Conservation (phyloP, 2,329 filamentous ascomycete genomes). For the Raffaelea deltoideospora region DNA sequence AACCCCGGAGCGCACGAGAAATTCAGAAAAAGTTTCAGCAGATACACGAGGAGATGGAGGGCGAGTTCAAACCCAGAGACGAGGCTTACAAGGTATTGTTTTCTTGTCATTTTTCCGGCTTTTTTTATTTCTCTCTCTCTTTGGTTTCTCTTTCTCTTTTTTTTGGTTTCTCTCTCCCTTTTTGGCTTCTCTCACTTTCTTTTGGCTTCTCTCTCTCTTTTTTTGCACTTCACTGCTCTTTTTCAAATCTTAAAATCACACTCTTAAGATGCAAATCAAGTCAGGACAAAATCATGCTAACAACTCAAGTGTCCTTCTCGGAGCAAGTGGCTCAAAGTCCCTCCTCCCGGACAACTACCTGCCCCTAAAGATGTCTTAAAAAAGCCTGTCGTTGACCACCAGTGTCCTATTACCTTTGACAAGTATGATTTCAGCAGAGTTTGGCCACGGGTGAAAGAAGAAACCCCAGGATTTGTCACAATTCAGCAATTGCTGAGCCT, state of each 20-base stretch:
- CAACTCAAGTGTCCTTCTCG: too few relatives aligned
- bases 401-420: constrained; percentile 7
- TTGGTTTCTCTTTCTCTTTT: background rate
- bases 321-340: constrained; percentile 2
- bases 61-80: too few relatives aligned
- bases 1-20: background rate
- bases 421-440: constrained; percentile 4
- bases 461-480: constrained; percentile 6
- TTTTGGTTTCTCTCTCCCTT: background rate
- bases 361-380: background rate
- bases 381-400: constrained; percentile 1
- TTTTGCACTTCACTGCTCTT: background rate
- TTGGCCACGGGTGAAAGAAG: constrained; percentile 13
- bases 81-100: too few relatives aligned
- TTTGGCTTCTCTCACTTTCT: background rate
- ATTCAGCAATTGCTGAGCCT: constrained; percentile 7
- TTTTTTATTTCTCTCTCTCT: background rate
- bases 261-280: too few relatives aligned
- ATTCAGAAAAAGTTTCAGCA: constrained; percentile 8
- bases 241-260: too few relatives aligned
- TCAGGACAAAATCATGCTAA: too few relatives aligned
- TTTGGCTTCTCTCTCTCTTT: background rate
- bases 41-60: constrained; percentile 6
- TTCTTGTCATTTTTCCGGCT: too few relatives aligned
- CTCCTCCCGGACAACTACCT: background rate